Evolutionary conservation across 306 rosid species (phyloP).

Genomic region (Myrica gale): DNA sequence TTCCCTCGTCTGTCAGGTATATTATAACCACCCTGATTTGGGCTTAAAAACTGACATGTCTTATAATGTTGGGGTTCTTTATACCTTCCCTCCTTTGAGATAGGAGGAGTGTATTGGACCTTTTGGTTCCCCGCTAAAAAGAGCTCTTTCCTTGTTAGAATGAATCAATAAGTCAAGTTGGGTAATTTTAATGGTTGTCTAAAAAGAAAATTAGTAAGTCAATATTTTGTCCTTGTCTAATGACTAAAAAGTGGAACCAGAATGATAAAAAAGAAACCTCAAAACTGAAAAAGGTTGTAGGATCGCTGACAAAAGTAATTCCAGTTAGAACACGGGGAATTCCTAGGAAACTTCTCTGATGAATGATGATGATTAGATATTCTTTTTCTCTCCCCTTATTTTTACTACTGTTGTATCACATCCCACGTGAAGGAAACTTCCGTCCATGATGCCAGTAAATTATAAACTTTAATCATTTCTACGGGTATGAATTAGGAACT

Average conservation of each 20-base stretch:
- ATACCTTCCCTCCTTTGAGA: conserved; percentile 32
- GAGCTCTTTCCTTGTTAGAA: no score
- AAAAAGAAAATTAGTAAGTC: no score
- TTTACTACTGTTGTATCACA: no score
- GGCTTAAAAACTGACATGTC: conserved; percentile 28
- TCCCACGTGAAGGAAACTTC: background rate
- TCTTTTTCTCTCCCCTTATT: background rate
- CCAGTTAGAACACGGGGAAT: background rate
- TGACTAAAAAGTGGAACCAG: background rate
- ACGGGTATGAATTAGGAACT: no score
- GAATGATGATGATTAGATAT: no score
- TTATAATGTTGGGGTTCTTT: conserved; percentile 25
- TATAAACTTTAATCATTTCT: no score
- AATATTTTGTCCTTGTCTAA: no score
- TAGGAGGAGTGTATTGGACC: background rate
- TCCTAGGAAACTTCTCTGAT: conserved; percentile 1
- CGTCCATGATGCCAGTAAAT: background rate
- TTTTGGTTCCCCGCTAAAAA: no score
- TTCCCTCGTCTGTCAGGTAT: conserved; percentile 31
- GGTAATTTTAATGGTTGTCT: no score
- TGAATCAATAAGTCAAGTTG: no score
- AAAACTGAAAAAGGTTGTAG: background rate
- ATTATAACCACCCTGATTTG: conserved; percentile 19
- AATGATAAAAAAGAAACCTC: background rate
- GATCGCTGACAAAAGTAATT: background rate